phyloP scores from a whole-genome alignment of 352 stramenopile species.

The Saprolegnia diclina region DNA sequence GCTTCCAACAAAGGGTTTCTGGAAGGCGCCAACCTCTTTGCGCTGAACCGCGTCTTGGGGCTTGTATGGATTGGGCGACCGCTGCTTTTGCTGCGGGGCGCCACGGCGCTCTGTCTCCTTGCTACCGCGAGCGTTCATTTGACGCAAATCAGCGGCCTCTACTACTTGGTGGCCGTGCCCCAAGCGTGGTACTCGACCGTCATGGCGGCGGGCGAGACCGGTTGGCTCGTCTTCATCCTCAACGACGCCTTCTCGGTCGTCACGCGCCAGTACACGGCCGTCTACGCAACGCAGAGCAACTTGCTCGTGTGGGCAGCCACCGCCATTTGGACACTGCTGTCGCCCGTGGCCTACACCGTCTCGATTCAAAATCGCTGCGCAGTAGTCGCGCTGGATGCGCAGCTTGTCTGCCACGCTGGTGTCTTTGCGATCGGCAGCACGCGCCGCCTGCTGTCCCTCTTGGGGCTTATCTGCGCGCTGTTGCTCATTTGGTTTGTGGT shows the following conservation, averaged over 20 bases:
- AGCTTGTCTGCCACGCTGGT: constrained; percentile 1
- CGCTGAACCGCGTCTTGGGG: constrained; percentile 12
- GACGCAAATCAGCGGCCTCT: background rate
- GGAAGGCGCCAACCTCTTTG: constrained; percentile 11
- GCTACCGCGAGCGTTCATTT: constrained; percentile 2
- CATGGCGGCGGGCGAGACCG: constrained; percentile 4
- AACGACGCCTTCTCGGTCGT: constrained; percentile 22
- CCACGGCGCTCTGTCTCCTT: constrained; percentile 4
- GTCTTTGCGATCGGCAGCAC: constrained; percentile 1
- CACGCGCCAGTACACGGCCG: constrained; percentile 7
- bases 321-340: constrained; percentile 12
- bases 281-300: constrained; percentile 11
- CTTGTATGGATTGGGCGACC: constrained; percentile 21
- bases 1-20: background rate
- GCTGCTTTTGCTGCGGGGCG: constrained; percentile 8
- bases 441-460: background rate
- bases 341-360: background rate
- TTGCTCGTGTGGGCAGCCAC: background rate
- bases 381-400: background rate
- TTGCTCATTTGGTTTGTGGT: constrained; percentile 6
- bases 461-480: background rate
- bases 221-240: constrained; percentile 24
- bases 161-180: background rate
- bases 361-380: constrained; percentile 1
- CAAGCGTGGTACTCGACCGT: background rate